Percentiles rank a stretch among this genome's conserved stretches.
phyloP scores from a whole-genome alignment of 2,329 filamentous ascomycete species.

The Elsinoe perseae region DNA sequence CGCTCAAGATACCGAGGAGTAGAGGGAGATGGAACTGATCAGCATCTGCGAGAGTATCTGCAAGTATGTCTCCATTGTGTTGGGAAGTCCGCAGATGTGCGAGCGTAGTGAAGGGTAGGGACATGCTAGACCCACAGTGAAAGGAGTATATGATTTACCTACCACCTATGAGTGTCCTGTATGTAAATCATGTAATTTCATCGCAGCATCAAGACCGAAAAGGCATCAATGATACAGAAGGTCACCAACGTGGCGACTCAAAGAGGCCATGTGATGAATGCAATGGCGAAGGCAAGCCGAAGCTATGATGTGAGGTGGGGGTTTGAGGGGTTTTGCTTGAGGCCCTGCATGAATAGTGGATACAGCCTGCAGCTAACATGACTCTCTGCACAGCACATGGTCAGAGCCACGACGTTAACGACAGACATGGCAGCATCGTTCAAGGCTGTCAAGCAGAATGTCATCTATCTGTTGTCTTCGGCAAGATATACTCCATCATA shows the following conservation, averaged over 20 bases:
- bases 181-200: too few species aligned
- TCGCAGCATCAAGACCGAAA: too few species aligned
- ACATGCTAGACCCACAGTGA: too few species aligned
- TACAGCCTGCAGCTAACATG: background rate
- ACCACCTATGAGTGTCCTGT: too few species aligned
- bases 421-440: too few species aligned
- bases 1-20: background rate
- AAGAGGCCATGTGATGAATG: background rate
- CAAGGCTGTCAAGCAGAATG: too few species aligned
- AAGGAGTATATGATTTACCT: too few species aligned
- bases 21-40: background rate
- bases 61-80: background rate
- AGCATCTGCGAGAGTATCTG: background rate
- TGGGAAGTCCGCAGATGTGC: background rate
- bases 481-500: background rate
- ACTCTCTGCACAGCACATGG: background rate
- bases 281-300: background rate
- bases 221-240: too few species aligned
- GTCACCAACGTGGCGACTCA: too few species aligned
- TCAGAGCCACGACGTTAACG: background rate
- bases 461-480: background rate
- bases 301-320: background rate
- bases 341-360: background rate
- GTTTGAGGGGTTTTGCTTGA: background rate
- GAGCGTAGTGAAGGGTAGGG: background rate